Conservation (phyloP, 2,329 filamentous ascomycete genomes). For the Hirsutella minnesotensis region DNA sequence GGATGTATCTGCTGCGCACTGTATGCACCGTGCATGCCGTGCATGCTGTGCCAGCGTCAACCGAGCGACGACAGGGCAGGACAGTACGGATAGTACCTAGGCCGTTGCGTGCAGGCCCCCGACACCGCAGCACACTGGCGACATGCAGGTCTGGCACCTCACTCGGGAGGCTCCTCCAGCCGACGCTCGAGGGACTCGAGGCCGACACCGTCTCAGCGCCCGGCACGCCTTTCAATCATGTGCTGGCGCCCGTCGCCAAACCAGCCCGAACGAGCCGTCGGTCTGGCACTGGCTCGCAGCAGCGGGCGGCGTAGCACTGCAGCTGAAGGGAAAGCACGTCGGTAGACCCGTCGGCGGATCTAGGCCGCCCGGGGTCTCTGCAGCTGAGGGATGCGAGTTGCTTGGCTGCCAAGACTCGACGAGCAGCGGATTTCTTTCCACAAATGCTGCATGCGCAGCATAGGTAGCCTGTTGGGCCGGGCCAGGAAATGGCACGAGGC, state of each 20-base stretch:
- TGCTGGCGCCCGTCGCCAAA: background rate
- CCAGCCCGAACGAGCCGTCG: background rate
- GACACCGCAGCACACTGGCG: background rate
- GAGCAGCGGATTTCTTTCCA: background rate
- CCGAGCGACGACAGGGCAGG: too few relatives aligned
- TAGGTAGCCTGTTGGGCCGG: too few relatives aligned
- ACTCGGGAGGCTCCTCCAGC: too few relatives aligned
- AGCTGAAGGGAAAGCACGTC: background rate
- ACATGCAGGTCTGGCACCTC: conserved; percentile 1
- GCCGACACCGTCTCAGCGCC: background rate
- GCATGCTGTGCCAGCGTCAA: too few relatives aligned
- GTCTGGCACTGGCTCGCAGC: background rate
- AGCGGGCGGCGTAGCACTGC: background rate
- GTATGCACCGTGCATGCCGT: too few relatives aligned
- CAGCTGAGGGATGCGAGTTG: background rate
- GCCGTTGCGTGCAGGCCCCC: too few relatives aligned
- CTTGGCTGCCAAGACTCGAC: background rate
- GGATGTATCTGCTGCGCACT: too few relatives aligned
- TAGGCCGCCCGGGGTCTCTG: background rate
- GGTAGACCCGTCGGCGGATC: background rate
- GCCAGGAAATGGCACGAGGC: too few relatives aligned
- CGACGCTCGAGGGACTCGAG: too few relatives aligned
- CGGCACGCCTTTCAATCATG: background rate
- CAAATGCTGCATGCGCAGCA: too few relatives aligned
- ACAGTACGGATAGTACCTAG: too few relatives aligned